Evolutionary conservation across 2,329 filamentous ascomycete genomes (phyloP), one percentile per base, ranked within the genome.

Genomic region (Orbilia quercus): DNA sequence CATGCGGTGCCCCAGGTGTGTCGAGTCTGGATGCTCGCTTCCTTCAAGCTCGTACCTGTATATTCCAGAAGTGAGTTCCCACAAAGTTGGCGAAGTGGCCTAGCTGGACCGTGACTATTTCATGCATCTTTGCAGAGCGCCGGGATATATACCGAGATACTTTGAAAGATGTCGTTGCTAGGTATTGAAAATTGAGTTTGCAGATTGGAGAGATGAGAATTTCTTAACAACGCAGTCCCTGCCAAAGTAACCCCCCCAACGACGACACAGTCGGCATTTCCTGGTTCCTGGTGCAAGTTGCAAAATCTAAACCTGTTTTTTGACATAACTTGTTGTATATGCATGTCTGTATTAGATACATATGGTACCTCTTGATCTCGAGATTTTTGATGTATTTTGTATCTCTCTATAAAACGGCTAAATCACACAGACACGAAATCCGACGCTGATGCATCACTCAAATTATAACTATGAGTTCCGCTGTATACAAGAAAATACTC

Each of bases 41-140:
- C 28, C 12, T 20, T 34, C 48, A 47, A 34, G 38, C 45, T 53
- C 31, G 12, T 50, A 76, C 77, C 69, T 77, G 76, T 51, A 75
- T 75, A 72, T 99, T 99, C 95, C 95, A 99, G 81, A 97, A 99
- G 82, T 99, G 95, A 0, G 93, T 96, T 28, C 90, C 93, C 20
- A 96, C 83, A 79, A 97, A 96, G 81, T 99, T 99, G 80, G 91
- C 93, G 79, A 91, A 89, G 80, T 96, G 90, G 45, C 95, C 95
- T 72, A 98, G 88, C 84, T 99, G 95, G 48, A 99, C 84, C 0
- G 94, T 97, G 74, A 99, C 85, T 74, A 98, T 92, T 82, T 99
- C 95, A 82, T 93, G 92, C 95, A 99, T 98, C 28, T 51, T 47
- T 57, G 38, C 38, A 11, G 54, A 16, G 2, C 31, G 23, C 44